A percentile compares a stretch with the other conserved stretches of the same genome.
These are phyloP conservation scores for Suillus subluteus DNA, from an alignment of 768 basidiomycete species.

Conservation along the genomic window DNA sequence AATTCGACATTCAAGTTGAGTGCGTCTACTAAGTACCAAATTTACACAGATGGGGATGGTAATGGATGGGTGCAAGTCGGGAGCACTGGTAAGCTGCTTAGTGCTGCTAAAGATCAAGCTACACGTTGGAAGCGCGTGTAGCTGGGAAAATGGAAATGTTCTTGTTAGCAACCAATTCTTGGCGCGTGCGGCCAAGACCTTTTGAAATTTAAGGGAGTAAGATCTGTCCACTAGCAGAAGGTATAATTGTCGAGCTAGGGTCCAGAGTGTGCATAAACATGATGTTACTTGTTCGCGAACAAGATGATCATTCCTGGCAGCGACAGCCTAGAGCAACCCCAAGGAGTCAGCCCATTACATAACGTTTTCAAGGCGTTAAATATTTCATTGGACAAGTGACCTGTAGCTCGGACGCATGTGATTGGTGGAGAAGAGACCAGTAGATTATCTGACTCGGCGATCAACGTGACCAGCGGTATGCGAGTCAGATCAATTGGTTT, in stretches of 20 bases:
- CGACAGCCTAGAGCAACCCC: neutral
- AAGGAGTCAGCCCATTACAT: neutral
- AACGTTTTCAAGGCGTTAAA: neutral
- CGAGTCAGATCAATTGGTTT: slow-evolving; percentile 28
- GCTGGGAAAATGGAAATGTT: neutral
- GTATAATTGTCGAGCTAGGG: neutral
- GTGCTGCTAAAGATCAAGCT: neutral
- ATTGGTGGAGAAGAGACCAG: slow-evolving; percentile 10
- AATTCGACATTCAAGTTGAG: neutral
- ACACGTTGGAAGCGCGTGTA: neutral
- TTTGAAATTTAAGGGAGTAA: neutral
- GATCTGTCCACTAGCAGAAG: too few species aligned
- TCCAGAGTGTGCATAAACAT: neutral
- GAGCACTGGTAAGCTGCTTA: neutral
- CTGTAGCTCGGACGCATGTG: neutral
- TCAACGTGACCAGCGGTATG: slow-evolving; percentile 21
- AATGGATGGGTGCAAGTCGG: neutral
- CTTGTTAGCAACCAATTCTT: neutral
- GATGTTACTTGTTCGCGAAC: neutral
- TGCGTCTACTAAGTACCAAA: neutral
- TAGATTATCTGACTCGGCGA: slow-evolving; percentile 15
- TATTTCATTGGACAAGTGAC: slow-evolving; percentile 1
- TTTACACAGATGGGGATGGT: neutral
- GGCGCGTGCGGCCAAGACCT: neutral
- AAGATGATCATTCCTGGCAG: neutral